These are phyloP conservation scores for Nannochloris sp. DNA, from an alignment of 139 green algal species.

Conservation along the genomic window DNA sequence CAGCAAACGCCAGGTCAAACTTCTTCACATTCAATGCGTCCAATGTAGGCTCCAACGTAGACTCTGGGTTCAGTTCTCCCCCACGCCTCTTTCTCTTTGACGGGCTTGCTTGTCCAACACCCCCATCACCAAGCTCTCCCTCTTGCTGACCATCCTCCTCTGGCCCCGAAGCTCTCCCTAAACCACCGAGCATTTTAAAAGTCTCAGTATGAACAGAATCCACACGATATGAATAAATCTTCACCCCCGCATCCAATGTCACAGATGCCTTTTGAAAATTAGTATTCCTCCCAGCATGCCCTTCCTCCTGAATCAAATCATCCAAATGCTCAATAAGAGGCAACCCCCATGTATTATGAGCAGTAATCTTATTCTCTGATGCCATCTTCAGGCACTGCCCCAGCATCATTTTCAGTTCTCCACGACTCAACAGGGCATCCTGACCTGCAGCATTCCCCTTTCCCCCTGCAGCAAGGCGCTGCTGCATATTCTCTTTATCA, in stretches of 20 bases:
- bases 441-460: background rate
- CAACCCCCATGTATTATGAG: conserved; percentile 74
- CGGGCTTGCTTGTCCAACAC: conserved; percentile 4
- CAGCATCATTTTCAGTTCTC: conserved; percentile 29
- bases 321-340: conserved; percentile 77
- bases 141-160: conserved; percentile 12
- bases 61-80: conserved; percentile 28
- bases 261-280: conserved; percentile 84
- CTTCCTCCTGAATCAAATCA: conserved; percentile 50
- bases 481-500: background rate
- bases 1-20: conserved; percentile 55
- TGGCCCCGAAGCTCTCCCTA: conserved; percentile 32
- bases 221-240: conserved; percentile 82
- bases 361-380: conserved; percentile 60
- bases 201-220: conserved; percentile 73
- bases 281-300: conserved; percentile 34
- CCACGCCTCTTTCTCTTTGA: conserved; percentile 12
- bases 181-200: conserved; percentile 59
- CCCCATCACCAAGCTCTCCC: conserved; percentile 18
- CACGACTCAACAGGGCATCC: background rate
- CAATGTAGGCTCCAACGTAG: conserved; percentile 49
- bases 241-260: conserved; percentile 82
- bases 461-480: background rate
- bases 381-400: conserved; percentile 77
- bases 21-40: conserved; percentile 70